Evolutionary conservation across 331 rosid species (phyloP), one percentile per base, ranked within the genome.

Genomic region (Erythrophleum ivorense): DNA sequence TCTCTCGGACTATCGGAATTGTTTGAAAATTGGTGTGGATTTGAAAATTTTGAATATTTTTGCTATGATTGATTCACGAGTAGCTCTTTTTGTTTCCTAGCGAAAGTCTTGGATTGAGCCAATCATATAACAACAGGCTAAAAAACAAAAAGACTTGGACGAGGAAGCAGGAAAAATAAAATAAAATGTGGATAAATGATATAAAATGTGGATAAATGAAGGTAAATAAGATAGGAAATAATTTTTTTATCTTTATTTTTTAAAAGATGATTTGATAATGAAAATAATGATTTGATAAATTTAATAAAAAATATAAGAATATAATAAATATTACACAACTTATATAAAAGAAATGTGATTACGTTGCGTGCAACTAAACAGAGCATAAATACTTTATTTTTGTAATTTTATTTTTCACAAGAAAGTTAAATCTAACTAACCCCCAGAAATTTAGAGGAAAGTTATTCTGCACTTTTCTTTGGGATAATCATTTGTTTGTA

Each of bases 111-210:
- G 45, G 72, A 40, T 16, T 40, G 33, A 16, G n/a, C 72, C 72
- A 66, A 66, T 38, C 50, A 66, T n/a, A 9, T 66, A 24, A 36
- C 49, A 40, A 40, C 33, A 9, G 31, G 9, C 72, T 38, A 66
- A 18, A 45, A 3, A 16, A 66, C 72, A 38, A 66, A 40, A 66
- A 66, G 72, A 66, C 40, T n/a, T n/a, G n/a, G n/a, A n/a, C n/a
- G n/a, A n/a, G n/a, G n/a, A n/a, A n/a, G n/a, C n/a, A n/a, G n/a
- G n/a, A n/a, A n/a, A n/a, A n/a, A n/a, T n/a, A n/a, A n/a, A n/a
- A n/a, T n/a, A n/a, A n/a, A n/a, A n/a, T n/a, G n/a, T n/a, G n/a
- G n/a, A n/a, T n/a, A n/a, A n/a, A n/a, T n/a, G n/a, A n/a, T n/a
- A n/a, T n/a, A n/a, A n/a, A n/a, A n/a, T n/a, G n/a, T n/a, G n/a